Base-by-base conservation (phyloP, 169 alveolate genomes). In the Plasmodium sp. region DNA sequence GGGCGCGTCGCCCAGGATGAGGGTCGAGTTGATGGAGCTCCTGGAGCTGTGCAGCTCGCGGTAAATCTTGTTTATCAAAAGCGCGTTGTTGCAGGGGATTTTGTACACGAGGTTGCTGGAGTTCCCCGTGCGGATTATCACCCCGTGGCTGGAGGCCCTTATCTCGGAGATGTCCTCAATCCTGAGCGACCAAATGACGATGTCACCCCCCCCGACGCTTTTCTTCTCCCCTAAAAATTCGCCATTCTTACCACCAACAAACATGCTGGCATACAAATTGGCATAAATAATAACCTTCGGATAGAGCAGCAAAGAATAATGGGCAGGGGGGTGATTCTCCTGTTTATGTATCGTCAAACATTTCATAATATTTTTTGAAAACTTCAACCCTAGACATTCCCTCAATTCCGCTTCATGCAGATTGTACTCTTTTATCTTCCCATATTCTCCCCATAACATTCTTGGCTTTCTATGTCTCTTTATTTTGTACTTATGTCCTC, bases 401-500 rank as follows among this genome's bases (percentile, higher is more conserved):
- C 96, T 96, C 77, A 97, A 95, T 82, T 97, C 96, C 22, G 98
- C 98, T 80, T 97, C 98, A 22, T 95, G 71, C 31, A 94, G 75
- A 48, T 95, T 95, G 95, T 97, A 97, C 48, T 93, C 96, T 79
- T 94, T 95, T 48, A 97, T 94, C 85, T 95, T 95, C 27, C 97
- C 97, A 56, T 83, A 96, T 51, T 97, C 98, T 27, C 98, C 98
- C 97, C 98, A 97, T 58, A 98, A 97, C 99, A 98, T 97, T 74
- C 99, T 95, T 5, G 99, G 98, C 22, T 96, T 94, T 62, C 99
- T 95, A 34, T 97, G 88, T 58, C 98, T 94, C 51, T 93, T 94
- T n/a, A 86, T 90, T 54, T 96, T 92, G 73, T 86, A 95, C 81
- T 97, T 97, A 83, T 71, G 79, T 12, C 97, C 97, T 1, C 97